These are phyloP conservation scores for Lecanicillium sp. DNA, from an alignment of 2,329 filamentous ascomycete genomes.

Conservation along the genomic window DNA sequence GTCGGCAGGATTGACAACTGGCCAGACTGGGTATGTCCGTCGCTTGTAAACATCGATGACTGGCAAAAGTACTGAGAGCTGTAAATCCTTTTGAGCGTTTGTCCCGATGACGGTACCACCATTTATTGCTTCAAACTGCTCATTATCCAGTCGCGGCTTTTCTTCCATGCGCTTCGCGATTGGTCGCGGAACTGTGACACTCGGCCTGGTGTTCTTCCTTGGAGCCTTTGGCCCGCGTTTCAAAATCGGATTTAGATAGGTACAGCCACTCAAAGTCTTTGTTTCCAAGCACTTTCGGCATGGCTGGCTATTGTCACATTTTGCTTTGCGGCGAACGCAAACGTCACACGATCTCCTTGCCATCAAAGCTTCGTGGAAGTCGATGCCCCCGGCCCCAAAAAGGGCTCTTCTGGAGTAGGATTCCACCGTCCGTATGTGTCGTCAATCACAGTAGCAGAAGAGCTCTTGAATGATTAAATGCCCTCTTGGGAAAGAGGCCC, in stretches of 20 bases:
- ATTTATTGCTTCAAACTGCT: no score
- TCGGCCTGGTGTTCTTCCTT: slow-evolving; percentile 20
- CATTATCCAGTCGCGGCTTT: no score
- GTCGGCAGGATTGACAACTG: neutral
- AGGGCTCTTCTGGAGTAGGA: no score
- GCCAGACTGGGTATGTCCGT: neutral
- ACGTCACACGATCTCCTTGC: neutral
- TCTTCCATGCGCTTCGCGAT: no score
- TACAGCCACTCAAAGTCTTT: slow-evolving; percentile 9
- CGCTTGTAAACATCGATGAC: neutral
- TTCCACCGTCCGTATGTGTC: no score
- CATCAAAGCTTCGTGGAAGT: neutral
- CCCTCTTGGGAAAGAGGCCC: no score
- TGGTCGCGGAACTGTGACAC: slow-evolving; percentile 12
- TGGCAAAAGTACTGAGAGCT: neutral
- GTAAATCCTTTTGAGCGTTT: no score
- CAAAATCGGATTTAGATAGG: slow-evolving; percentile 9
- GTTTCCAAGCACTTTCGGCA: slow-evolving; percentile 7
- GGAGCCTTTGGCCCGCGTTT: slow-evolving; percentile 14
- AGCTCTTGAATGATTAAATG: no score
- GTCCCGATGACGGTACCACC: neutral
- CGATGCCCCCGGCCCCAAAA: no score
- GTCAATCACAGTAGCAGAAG: no score
- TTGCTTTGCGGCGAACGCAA: neutral
- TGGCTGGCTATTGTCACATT: neutral